Percentiles rank a stretch among this genome's conserved stretches.
phyloP scores from a whole-genome alignment of 2,329 filamentous ascomycete species.

The Talaromyces sp. region DNA sequence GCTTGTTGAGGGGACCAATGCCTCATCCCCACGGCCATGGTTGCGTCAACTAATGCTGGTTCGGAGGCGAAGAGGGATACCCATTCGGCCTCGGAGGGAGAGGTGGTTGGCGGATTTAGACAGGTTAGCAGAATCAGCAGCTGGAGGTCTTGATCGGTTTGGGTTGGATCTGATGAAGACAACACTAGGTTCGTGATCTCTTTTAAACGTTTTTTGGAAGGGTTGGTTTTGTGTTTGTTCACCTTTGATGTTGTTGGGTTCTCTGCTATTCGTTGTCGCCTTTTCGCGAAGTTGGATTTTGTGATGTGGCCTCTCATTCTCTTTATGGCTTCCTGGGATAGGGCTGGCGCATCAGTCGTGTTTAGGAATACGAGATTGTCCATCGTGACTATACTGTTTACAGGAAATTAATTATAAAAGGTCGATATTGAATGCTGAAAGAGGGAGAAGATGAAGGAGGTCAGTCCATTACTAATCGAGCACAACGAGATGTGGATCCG shows the following conservation, averaged over 20 bases:
- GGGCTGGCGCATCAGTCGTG: slow-evolving; percentile 10
- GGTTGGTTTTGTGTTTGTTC: not conserved
- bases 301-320: slow-evolving; percentile 16
- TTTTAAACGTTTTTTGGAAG: too few relatives aligned
- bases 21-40: slow-evolving; percentile 26
- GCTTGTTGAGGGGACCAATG: slow-evolving; percentile 25
- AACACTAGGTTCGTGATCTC: not conserved
- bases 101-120: not conserved
- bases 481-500: not conserved
- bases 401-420: not conserved
- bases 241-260: not conserved
- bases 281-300: slow-evolving; percentile 14
- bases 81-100: slow-evolving; percentile 25
- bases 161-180: not conserved
- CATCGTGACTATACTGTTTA: slow-evolving; percentile 1
- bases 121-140: slow-evolving; percentile 9
- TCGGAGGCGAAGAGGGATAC: slow-evolving; percentile 27
- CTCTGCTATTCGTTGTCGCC: slow-evolving; percentile 5
- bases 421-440: not conserved
- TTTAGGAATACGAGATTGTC: slow-evolving; percentile 13
- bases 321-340: slow-evolving; percentile 8
- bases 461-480: not conserved
- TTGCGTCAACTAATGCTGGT: slow-evolving; percentile 26
- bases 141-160: not conserved
- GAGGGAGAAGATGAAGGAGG: not conserved